Conservation (phyloP, 768 basidiomycete genomes). For the Amanita subjunquillea region DNA sequence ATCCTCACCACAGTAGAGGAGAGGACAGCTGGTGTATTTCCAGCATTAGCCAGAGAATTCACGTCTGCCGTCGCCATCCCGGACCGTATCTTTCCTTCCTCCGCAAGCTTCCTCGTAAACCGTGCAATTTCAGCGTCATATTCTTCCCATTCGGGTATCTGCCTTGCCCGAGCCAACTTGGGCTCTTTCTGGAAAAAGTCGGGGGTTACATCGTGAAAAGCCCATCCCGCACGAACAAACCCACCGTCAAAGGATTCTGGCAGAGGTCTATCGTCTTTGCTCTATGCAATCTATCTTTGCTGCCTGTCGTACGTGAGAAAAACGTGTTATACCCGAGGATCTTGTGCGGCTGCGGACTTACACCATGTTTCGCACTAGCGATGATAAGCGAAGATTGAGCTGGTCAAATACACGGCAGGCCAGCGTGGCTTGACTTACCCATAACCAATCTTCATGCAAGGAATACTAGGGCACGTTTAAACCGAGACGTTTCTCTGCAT, state of each 20-base stretch:
- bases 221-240: constrained; percentile 14
- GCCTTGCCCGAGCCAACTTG: constrained; percentile 83
- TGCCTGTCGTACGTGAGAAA: constrained; percentile 32
- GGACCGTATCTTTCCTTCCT: constrained; percentile 59
- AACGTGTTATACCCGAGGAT: neutral
- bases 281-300: constrained; percentile 72
- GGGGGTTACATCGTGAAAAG: neutral
- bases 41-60: constrained; percentile 51
- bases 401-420: neutral
- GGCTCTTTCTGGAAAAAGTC: constrained; percentile 77
- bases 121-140: constrained; percentile 87
- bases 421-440: constrained; percentile 41
- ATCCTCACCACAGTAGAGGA: neutral
- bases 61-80: constrained; percentile 59
- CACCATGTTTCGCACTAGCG: constrained; percentile 97
- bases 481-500: neutral
- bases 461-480: constrained; percentile 47
- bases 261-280: constrained; percentile 93
- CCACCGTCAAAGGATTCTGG: constrained; percentile 89
- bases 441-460: constrained; percentile 88
- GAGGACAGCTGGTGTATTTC: constrained; percentile 1
- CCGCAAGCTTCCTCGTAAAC: constrained; percentile 65
- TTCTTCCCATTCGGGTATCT: constrained; percentile 96
- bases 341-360: constrained; percentile 23
- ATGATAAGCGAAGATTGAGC: neutral